phyloP scores from a whole-genome alignment of 1,284 basidiomycete species.

The Cutaneotrichosporon cutaneum region DNA sequence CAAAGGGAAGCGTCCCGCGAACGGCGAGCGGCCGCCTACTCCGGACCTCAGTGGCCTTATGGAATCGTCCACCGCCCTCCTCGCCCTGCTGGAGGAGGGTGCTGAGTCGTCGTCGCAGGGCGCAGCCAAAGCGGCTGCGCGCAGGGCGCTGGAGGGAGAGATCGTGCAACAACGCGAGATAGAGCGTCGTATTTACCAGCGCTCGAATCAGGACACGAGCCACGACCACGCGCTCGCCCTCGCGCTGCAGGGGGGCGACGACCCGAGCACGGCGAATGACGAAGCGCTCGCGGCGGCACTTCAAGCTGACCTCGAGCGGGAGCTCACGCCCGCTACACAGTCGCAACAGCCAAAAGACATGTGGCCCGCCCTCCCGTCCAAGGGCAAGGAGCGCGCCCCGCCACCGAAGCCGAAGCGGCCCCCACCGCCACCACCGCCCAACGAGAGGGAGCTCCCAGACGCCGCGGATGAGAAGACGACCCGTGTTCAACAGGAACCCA shows the following conservation, averaged over 20 bases:
- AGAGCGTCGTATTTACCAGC: constrained; percentile 13
- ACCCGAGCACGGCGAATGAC: background rate
- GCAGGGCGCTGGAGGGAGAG: constrained; percentile 12
- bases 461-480: background rate
- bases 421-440: background rate
- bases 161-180: constrained; percentile 18
- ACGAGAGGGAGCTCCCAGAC: background rate
- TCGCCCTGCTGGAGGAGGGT: constrained; percentile 33
- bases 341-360: background rate
- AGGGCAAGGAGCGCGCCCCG: background rate
- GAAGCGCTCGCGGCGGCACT: background rate
- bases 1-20: background rate
- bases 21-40: background rate
- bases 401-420: background rate
- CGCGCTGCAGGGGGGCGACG: background rate
- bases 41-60: constrained; percentile 2
- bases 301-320: background rate
- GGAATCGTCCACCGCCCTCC: constrained; percentile 23
- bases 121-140: constrained; percentile 22
- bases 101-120: constrained; percentile 30
- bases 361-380: background rate
- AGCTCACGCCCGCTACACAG: background rate
- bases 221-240: constrained; percentile 2
- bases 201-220: background rate
- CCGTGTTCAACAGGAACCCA: background rate